Evolutionary conservation across 768 basidiomycete genomes (phyloP).

Genomic region (Tricholoma terreum): DNA sequence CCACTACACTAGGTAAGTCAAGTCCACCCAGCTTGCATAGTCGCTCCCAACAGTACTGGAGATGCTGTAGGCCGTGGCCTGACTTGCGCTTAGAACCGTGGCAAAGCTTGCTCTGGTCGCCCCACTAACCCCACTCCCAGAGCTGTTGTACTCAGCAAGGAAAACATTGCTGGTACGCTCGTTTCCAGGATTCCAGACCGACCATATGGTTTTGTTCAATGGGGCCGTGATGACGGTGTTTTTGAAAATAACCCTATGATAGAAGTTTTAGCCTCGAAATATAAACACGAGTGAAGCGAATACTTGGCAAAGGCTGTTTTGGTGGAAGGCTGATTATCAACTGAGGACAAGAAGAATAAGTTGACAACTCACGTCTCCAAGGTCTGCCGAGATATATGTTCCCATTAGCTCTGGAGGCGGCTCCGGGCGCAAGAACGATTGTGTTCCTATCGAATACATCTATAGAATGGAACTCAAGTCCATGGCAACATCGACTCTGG

Average conservation of each 20-base stretch:
- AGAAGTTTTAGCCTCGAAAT: not conserved
- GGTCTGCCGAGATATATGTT: conserved; percentile 45
- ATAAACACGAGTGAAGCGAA: conserved; percentile 15
- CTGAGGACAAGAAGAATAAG: not conserved
- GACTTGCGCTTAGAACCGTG: conserved; percentile 31
- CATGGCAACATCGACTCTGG: too few species aligned
- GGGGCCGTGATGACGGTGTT: conserved; percentile 40
- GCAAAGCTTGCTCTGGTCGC: conserved; percentile 39
- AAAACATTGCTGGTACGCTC: conserved; percentile 40
- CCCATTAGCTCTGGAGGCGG: conserved; percentile 32
- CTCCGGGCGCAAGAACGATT: too few species aligned
- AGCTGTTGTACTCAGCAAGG: conserved; percentile 45
- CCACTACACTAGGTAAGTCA: conserved; percentile 23
- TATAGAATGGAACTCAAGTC: too few species aligned
- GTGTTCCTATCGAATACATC: too few species aligned
- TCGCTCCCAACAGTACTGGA: conserved; percentile 46
- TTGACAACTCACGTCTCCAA: conserved; percentile 37
- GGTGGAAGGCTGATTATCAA: not conserved
- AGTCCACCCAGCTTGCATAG: conserved; percentile 45
- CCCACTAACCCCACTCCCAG: conserved; percentile 36
- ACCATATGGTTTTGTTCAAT: conserved; percentile 44
- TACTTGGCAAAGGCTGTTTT: conserved; percentile 20
- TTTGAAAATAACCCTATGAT: conserved; percentile 44
- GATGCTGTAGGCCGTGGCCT: conserved; percentile 38
- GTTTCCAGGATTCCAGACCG: conserved; percentile 39